Evolutionary conservation across 202 grass and related monocot species (phyloP).

Genomic region (Setaria italica): DNA sequence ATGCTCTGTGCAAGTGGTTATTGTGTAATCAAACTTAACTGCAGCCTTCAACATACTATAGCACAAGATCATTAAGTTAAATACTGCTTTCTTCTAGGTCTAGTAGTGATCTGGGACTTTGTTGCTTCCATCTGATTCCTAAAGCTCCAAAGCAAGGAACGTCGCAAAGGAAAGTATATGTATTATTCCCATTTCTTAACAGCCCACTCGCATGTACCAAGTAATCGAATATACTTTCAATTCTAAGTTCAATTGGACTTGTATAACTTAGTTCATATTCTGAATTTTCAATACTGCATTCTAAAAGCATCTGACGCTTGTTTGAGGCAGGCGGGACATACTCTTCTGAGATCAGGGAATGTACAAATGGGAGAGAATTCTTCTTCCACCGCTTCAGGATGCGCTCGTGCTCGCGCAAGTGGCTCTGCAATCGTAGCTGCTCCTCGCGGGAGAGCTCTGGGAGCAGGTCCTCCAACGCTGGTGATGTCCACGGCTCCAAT

Average conservation of each 20-base stretch:
- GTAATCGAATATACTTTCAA: slow-evolving; percentile 8
- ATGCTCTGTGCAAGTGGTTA: neutral
- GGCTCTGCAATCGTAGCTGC: slow-evolving; percentile 4
- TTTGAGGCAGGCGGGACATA: too few relatives aligned
- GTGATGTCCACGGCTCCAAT: slow-evolving; percentile 1
- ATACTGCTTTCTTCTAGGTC: neutral
- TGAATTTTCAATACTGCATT: neutral
- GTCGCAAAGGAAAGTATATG: neutral
- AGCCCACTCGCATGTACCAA: neutral
- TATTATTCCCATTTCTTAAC: slow-evolving; percentile 7
- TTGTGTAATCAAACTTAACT: neutral
- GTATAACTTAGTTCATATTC: neutral
- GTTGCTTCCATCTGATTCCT: neutral
- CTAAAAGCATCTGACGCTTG: neutral
- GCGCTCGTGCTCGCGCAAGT: neutral
- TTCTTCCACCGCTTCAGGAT: neutral
- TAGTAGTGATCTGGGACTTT: neutral
- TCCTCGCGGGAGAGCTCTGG: slow-evolving; percentile 33
- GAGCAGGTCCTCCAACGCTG: slow-evolving; percentile 29
- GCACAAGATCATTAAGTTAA: neutral
- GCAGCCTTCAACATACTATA: neutral
- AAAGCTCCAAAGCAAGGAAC: neutral
- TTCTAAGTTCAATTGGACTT: slow-evolving; percentile 8
- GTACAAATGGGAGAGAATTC: neutral
- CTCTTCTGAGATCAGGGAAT: neutral